A percentile compares a stretch with the other conserved stretches of the same genome.
phyloP scores from a whole-genome alignment of 345 rosid genomes.

The Salix exigua region DNA sequence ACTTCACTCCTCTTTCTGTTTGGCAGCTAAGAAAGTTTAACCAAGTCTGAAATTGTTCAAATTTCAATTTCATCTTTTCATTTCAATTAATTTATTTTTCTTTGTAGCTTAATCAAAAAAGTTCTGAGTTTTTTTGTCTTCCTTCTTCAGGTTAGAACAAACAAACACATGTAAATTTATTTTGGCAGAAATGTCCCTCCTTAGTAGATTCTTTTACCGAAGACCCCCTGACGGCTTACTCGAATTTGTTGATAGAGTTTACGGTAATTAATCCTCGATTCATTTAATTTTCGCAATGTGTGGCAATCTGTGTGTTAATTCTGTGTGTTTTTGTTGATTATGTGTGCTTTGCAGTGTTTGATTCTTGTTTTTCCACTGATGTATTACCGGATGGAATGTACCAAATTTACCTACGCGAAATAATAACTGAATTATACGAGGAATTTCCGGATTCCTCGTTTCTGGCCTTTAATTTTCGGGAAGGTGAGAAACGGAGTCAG shows the following conservation, averaged over 20 bases:
- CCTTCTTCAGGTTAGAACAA: background rate
- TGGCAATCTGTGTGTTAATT: background rate
- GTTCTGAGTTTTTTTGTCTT: no score
- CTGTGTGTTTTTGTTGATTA: background rate
- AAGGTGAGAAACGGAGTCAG: conserved; percentile 73
- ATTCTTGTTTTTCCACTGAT: conserved; percentile 93
- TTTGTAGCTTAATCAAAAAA: background rate
- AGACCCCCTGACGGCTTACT: conserved; percentile 98
- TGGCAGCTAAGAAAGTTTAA: conserved; percentile 3
- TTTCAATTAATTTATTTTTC: no score
- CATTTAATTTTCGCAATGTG: background rate
- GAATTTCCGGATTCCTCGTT: conserved; percentile 78
- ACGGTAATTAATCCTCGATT: conserved; percentile 42
- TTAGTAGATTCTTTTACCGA: conserved; percentile 83
- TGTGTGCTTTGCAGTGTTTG: conserved; percentile 57
- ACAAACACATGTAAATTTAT: conserved; percentile 12
- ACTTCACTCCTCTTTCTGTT: background rate
- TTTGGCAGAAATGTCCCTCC: conserved; percentile 56
- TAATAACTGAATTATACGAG: conserved; percentile 69
- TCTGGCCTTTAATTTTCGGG: conserved; percentile 83
- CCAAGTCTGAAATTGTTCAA: background rate
- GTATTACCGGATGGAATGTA: conserved; percentile 67
- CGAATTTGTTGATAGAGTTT: conserved; percentile 92
- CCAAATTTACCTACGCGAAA: conserved; percentile 65
- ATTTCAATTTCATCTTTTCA: background rate